phyloP scores from a whole-genome alignment of 495 filamentous ascomycete genomes.

The Penicillium desertorum region DNA sequence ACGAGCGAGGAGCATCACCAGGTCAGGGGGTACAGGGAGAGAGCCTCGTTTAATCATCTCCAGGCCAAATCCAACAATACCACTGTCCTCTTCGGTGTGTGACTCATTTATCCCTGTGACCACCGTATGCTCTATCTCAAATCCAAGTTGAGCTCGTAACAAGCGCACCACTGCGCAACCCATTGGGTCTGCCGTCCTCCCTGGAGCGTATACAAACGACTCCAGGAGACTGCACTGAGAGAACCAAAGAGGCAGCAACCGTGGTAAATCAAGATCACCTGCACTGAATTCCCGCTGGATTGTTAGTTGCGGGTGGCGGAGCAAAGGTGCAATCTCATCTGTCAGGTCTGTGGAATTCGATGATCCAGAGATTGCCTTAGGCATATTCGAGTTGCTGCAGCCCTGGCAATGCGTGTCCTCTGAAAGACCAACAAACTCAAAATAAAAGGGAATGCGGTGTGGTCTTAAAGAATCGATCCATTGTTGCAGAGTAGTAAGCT shows the following conservation, averaged over 20 bases:
- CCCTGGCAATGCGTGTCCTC: too few relatives aligned
- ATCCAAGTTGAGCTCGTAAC: conserved; percentile 38
- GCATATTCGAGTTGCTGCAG: too few relatives aligned
- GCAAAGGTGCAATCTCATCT: background rate
- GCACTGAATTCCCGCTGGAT: too few relatives aligned
- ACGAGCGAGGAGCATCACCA: conserved; percentile 22
- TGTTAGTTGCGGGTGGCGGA: too few relatives aligned
- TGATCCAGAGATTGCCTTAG: too few relatives aligned
- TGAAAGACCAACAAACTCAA: too few relatives aligned
- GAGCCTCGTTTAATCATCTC: conserved; percentile 28
- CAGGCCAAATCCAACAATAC: conserved; percentile 35
- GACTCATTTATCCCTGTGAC: conserved; percentile 37
- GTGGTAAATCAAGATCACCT: too few relatives aligned
- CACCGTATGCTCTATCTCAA: conserved; percentile 26
- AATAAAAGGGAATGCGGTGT: conserved; percentile 1
- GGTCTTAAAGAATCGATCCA: conserved; percentile 38
- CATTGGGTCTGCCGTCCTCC: conserved; percentile 26
- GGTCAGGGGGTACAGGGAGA: conserved; percentile 16
- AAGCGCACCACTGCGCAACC: conserved; percentile 33
- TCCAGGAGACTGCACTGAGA: conserved; percentile 37
- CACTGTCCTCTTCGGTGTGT: conserved; percentile 15
- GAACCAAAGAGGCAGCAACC: conserved; percentile 35
- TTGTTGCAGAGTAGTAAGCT: conserved; percentile 24
- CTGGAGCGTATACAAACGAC: conserved; percentile 27
- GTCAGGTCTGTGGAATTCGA: background rate